These are phyloP conservation scores for Pseudocercospora ulei DNA, from an alignment of 2,329 filamentous ascomycete species.

Conservation along the genomic window DNA sequence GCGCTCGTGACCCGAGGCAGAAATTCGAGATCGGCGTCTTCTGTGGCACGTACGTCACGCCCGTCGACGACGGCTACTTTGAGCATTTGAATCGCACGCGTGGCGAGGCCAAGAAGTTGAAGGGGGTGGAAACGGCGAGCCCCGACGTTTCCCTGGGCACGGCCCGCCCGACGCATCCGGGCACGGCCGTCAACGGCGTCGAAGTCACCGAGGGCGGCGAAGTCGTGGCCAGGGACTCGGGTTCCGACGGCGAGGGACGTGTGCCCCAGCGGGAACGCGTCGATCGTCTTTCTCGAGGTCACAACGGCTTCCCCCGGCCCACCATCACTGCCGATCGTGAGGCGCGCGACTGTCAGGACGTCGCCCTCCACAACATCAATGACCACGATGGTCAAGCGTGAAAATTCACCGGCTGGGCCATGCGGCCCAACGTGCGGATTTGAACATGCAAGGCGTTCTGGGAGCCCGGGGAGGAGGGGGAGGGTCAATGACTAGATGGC, in stretches of 20 bases:
- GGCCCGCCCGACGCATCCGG: slow-evolving; percentile 51
- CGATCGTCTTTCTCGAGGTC: slow-evolving; percentile 40
- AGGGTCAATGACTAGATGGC: too few relatives aligned
- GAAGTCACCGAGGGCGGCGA: slow-evolving; percentile 49
- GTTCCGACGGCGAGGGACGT: slow-evolving; percentile 26
- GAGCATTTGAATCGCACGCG: slow-evolving; percentile 64
- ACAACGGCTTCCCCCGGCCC: slow-evolving; percentile 26
- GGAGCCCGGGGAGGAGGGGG: too few relatives aligned
- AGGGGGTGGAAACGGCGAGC: slow-evolving; percentile 55
- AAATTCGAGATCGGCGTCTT: slow-evolving; percentile 89
- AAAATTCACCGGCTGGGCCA: too few relatives aligned
- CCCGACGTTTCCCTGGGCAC: slow-evolving; percentile 55
- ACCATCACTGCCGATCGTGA: slow-evolving; percentile 15
- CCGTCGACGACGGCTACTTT: slow-evolving; percentile 70
- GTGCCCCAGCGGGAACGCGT: slow-evolving; percentile 20
- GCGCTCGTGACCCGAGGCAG: slow-evolving; percentile 48
- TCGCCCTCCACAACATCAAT: slow-evolving; percentile 43
- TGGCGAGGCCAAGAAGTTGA: slow-evolving; percentile 59
- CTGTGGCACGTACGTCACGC: slow-evolving; percentile 75
- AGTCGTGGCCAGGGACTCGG: slow-evolving; percentile 45
- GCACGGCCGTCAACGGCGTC: slow-evolving; percentile 54
- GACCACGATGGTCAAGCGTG: slow-evolving; percentile 19
- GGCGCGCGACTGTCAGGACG: slow-evolving; percentile 42
- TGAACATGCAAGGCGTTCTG: too few relatives aligned
- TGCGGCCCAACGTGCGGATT: too few relatives aligned